Evolutionary conservation across 768 basidiomycete species (phyloP).

Genomic region (Termitomyces sp.): DNA sequence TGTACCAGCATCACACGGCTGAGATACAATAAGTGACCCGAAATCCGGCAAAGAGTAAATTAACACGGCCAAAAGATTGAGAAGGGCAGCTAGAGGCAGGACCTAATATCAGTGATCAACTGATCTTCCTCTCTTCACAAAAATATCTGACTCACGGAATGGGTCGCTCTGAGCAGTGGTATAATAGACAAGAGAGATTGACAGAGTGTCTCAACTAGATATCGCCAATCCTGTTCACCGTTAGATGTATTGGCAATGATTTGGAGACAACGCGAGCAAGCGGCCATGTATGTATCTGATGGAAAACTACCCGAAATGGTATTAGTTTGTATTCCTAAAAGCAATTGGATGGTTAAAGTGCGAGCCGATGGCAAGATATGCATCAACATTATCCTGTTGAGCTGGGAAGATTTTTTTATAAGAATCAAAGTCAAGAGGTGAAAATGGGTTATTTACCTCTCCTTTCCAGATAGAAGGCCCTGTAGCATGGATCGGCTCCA

Average conservation of each 20-base stretch:
- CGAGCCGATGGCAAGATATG: conserved; percentile 37
- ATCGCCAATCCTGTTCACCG: conserved; percentile 24
- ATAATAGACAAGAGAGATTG: conserved; percentile 34
- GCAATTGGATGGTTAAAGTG: conserved; percentile 45
- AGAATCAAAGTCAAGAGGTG: not conserved
- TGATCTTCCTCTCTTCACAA: not conserved
- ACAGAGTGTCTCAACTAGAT: conserved; percentile 25
- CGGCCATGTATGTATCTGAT: conserved; percentile 30
- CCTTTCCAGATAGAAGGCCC: conserved; percentile 45
- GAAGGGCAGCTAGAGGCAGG: conserved; percentile 38
- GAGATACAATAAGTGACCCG: conserved; percentile 28
- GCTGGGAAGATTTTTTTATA: conserved; percentile 26
- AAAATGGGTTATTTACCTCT: conserved; percentile 35
- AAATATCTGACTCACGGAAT: conserved; percentile 31
- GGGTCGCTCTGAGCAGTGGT: conserved; percentile 24
- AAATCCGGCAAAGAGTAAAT: conserved; percentile 45
- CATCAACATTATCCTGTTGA: conserved; percentile 54
- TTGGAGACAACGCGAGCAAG: conserved; percentile 40
- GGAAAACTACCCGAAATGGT: conserved; percentile 14
- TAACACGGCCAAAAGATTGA: conserved; percentile 47
- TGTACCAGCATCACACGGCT: conserved; percentile 15
- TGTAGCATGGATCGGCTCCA: conserved; percentile 23
- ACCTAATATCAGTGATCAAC: conserved; percentile 29
- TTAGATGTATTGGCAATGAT: conserved; percentile 33
- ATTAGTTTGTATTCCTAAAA: conserved; percentile 33